Base-by-base conservation (phyloP, 345 rosid species). In the Carallia pectinifolia region DNA sequence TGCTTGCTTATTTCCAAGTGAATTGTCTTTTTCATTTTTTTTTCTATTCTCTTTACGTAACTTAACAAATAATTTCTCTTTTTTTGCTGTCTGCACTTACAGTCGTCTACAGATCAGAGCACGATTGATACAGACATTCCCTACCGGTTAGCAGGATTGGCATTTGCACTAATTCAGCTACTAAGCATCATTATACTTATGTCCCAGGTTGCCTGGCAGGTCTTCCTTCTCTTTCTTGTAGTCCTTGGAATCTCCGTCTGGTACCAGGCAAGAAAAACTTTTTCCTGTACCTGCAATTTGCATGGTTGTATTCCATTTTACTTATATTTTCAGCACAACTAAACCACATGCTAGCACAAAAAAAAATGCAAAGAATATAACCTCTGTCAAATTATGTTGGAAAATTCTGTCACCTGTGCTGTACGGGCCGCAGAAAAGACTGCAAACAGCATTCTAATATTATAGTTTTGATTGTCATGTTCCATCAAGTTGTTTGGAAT, bases 41-140 rank as follows among this genome's bases (percentile, higher is more conserved):
- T 59, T 19, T 29, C 19, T 8, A 8, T 0, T 15, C 29, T 54
- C 29, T 31, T 5, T 27, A 36, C 13, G 6, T 16, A 6, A 23
- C 2, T 19, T 38, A 5, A 38, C 31, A 34, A 27, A 48, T 23
- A 48, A 19, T 63, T 56, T 29, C 23, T 37, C 6, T n/a, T 2
- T 62, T 29, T 58, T 3, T 18, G 29, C 23, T 61, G 16, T 36
- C 34, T 63, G 38, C 50, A 61, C 27, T 70, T 81, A 55, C 86
- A 89, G 90, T 83, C 92, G 62, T 89, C 92, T 3, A 86, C 82
- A 16, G 92, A 89, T 76, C 96, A 89, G 81, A 83, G 89, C 80
- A 83, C 85, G 30, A 85, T 90, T 48, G 92, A 90, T 77, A 84
- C 88, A 5, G 90, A 90, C 75, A 88, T 90, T 74, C 92, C 96